A percentile compares a stretch with the other conserved stretches of the same genome.
phyloP scores from a whole-genome alignment of 2,329 filamentous ascomycete species.

The Corynespora cassiicola region DNA sequence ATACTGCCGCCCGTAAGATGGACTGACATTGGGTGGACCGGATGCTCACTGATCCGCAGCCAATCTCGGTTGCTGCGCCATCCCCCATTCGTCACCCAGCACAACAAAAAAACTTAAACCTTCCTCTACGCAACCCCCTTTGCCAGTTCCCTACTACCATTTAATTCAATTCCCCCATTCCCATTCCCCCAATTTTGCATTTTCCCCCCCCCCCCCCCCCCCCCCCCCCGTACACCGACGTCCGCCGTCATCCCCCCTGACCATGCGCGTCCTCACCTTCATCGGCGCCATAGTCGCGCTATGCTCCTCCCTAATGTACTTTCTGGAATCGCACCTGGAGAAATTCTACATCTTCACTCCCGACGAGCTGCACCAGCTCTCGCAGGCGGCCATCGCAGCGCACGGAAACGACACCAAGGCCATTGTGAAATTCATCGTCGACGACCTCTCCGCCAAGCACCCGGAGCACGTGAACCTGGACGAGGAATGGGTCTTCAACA shows the following conservation, averaged over 20 bases:
- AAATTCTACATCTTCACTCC: slow-evolving; percentile 77
- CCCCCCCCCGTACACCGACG: too few relatives aligned
- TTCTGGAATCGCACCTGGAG: slow-evolving; percentile 32
- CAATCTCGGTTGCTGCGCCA: slow-evolving; percentile 1
- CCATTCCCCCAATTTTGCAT: too few relatives aligned
- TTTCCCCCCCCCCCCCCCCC: too few relatives aligned
- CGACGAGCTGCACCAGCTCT: slow-evolving; percentile 71
- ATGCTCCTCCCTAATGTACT: slow-evolving; percentile 32
- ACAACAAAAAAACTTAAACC: too few relatives aligned
- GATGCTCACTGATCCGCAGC: too few relatives aligned
- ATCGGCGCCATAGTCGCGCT: slow-evolving; percentile 29
- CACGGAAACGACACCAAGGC: slow-evolving; percentile 78
- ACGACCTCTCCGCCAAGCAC: slow-evolving; percentile 61
- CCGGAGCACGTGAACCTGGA: slow-evolving; percentile 66
- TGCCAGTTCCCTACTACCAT: slow-evolving; percentile 5
- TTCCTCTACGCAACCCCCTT: slow-evolving; percentile 8
- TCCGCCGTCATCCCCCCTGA: too few relatives aligned
- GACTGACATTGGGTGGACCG: too few relatives aligned
- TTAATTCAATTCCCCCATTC: slow-evolving; percentile 1
- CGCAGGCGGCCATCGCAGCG: slow-evolving; percentile 67
- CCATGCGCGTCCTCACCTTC: slow-evolving; percentile 26
- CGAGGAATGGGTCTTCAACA: slow-evolving; percentile 91
- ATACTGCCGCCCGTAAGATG: too few relatives aligned
- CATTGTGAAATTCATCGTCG: slow-evolving; percentile 73
- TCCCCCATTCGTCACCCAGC: background rate